A percentile compares a stretch with the other conserved stretches of the same genome.
phyloP scores from a whole-genome alignment of 495 filamentous ascomycete genomes.

The Penicillium ochrochloron region DNA sequence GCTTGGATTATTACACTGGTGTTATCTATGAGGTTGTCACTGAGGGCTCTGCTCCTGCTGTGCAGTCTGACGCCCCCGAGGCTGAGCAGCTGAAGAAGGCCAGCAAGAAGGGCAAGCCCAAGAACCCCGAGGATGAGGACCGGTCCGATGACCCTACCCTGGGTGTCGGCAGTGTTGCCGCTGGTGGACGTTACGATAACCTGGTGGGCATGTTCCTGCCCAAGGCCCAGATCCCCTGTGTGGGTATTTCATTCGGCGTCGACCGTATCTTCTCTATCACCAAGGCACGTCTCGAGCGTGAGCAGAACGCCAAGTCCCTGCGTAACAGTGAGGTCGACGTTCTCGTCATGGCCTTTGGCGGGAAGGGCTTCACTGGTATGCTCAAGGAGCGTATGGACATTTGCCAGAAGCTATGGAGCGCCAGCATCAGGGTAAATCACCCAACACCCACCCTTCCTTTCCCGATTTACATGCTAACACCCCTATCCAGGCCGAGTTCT shows the following conservation, averaged over 20 bases:
- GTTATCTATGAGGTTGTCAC: constrained; percentile 92
- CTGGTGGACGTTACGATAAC: constrained; percentile 91
- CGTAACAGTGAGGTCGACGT: constrained; percentile 80
- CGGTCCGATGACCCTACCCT: constrained; percentile 80
- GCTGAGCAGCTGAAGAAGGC: constrained; percentile 54
- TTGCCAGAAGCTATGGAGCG: constrained; percentile 73
- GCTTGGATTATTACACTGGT: constrained; percentile 93
- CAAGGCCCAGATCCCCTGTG: constrained; percentile 85
- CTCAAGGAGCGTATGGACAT: constrained; percentile 81
- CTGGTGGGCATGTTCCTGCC: constrained; percentile 90
- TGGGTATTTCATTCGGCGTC: constrained; percentile 93
- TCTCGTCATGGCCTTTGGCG: constrained; percentile 91
- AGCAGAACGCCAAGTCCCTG: constrained; percentile 52
- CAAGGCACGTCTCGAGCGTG: constrained; percentile 71
- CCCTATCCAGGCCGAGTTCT: constrained; percentile 66
- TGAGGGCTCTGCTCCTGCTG: constrained; percentile 75
- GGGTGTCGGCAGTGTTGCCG: constrained; percentile 85
- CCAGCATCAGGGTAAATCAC: constrained; percentile 69
- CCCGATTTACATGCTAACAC: constrained; percentile 16
- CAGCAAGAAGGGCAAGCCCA: constrained; percentile 62
- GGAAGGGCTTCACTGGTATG: constrained; percentile 82
- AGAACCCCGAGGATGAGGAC: constrained; percentile 72
- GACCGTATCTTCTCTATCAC: constrained; percentile 94
- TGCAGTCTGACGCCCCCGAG: constrained; percentile 46
- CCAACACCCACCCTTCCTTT: neutral